Conservation (phyloP, 805 yeast genomes). For the Debaryomyces maramus region DNA sequence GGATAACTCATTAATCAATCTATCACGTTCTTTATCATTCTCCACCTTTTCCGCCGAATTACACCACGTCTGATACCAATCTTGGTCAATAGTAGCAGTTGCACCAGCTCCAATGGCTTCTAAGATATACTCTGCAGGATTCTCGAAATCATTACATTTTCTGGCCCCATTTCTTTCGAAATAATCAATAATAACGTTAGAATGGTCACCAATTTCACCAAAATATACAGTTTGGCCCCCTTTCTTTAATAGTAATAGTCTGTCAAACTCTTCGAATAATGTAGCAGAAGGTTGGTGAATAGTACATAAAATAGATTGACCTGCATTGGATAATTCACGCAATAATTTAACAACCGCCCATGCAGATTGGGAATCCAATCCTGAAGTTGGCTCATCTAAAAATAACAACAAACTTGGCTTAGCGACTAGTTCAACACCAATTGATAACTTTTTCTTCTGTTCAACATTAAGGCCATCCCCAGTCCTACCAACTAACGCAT, state of each 20-base stretch:
- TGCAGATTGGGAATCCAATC: conserved; percentile 58
- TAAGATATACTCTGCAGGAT: conserved; percentile 31
- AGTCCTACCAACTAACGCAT: conserved; percentile 16
- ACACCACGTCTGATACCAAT: conserved; percentile 67
- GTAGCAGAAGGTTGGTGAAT: conserved; percentile 55
- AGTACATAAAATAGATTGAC: conserved; percentile 71
- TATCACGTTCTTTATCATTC: conserved; percentile 12
- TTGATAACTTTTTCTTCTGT: conserved; percentile 18
- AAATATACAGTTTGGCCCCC: conserved; percentile 27
- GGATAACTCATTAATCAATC: conserved; percentile 8
- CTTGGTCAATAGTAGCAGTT: conserved; percentile 55
- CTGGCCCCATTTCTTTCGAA: conserved; percentile 43
- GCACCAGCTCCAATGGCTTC: conserved; percentile 79
- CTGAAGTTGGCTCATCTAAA: conserved; percentile 65
- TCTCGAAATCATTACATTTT: conserved; percentile 51
- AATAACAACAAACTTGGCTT: conserved; percentile 44
- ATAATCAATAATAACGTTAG: conserved; percentile 17
- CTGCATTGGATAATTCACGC: conserved; percentile 45
- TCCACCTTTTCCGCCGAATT: conserved; percentile 19
- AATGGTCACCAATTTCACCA: conserved; percentile 26
- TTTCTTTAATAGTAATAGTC: conserved; percentile 29
- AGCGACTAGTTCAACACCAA: conserved; percentile 20
- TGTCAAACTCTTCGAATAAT: conserved; percentile 40
- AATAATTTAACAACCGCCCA: conserved; percentile 56
- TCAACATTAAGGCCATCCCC: conserved; percentile 21